phyloP scores from a whole-genome alignment of 352 stramenopile species.

The Phytophthora brassicae region DNA sequence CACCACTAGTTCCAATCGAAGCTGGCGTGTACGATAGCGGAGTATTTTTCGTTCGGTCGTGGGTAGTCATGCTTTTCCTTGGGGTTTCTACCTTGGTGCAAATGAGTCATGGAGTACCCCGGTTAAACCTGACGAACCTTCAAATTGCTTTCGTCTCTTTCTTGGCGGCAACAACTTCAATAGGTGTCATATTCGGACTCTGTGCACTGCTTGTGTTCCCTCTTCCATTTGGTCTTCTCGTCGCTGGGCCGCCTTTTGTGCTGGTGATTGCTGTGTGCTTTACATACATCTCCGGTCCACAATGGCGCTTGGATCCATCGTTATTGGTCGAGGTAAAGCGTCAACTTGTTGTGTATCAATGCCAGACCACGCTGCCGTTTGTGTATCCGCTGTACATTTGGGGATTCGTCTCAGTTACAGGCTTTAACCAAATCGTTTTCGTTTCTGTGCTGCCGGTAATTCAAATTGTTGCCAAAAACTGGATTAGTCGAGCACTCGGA shows the following conservation, averaged over 20 bases:
- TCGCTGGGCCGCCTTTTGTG: not conserved
- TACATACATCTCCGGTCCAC: not conserved
- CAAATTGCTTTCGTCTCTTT: not conserved
- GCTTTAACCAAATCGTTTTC: not conserved
- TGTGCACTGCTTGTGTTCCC: not conserved
- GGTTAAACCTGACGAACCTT: not conserved
- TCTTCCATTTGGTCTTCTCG: not conserved
- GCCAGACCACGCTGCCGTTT: conserved; percentile 9
- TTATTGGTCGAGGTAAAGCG: not conserved
- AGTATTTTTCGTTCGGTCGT: not conserved
- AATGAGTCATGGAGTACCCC: not conserved
- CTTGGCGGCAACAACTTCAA: too few species aligned
- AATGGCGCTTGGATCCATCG: not conserved
- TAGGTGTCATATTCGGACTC: not conserved
- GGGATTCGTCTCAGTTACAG: conserved; percentile 4
- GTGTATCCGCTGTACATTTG: conserved; percentile 24
- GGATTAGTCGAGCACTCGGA: conserved; percentile 15
- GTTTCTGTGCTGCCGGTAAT: not conserved
- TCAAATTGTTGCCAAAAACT: conserved; percentile 17
- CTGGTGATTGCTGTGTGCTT: not conserved
- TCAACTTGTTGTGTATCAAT: not conserved
- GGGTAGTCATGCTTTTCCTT: too few species aligned
- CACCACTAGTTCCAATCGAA: not conserved
- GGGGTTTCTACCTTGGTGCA: not conserved
- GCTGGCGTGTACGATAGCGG: not conserved